A percentile compares a stretch with the other conserved stretches of the same genome.
Conservation (phyloP, 2,329 filamentous ascomycete species). For the Cytospora leucostoma region DNA sequence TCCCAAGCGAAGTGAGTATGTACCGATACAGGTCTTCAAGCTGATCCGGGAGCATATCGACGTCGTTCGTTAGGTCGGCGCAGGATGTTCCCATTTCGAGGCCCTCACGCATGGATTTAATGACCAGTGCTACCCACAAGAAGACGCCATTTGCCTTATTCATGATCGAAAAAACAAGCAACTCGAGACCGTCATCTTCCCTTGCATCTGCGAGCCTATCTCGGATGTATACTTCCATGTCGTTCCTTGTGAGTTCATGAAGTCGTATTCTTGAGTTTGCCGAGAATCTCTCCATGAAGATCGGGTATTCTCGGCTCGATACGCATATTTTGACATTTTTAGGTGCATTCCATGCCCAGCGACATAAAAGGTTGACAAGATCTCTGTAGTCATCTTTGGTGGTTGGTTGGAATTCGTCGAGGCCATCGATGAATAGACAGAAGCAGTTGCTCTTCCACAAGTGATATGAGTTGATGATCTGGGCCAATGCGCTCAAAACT, state of each 20-base stretch:
- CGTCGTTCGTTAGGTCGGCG: not conserved
- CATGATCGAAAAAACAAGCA: constrained; percentile 8
- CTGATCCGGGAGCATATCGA: constrained; percentile 6
- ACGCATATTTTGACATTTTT: constrained; percentile 3
- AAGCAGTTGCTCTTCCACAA: not conserved
- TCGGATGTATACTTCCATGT: constrained; percentile 10
- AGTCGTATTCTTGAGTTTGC: not conserved
- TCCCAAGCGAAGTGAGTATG: not conserved
- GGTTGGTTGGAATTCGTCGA: constrained; percentile 10
- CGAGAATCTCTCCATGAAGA: constrained; percentile 2
- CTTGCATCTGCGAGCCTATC: constrained; percentile 3
- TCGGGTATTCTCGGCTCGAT: constrained; percentile 11
- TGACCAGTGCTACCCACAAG: constrained; percentile 13
- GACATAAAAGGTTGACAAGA: not conserved
- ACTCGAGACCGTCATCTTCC: not conserved
- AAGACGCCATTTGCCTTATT: constrained; percentile 10
- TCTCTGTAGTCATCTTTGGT: not conserved
- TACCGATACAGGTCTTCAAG: constrained; percentile 9
- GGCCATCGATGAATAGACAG: constrained; percentile 7
- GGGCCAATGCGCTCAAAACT: not conserved
- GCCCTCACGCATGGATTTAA: constrained; percentile 7
- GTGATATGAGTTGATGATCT: not conserved
- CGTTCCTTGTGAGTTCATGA: constrained; percentile 2
- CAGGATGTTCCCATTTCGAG: constrained; percentile 3
- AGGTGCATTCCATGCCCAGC: not conserved